Evolutionary conservation across 371 early-diverging fungal genomes (phyloP), one percentile per base, ranked within the genome.

Genomic region (Haplosporangium sp.): DNA sequence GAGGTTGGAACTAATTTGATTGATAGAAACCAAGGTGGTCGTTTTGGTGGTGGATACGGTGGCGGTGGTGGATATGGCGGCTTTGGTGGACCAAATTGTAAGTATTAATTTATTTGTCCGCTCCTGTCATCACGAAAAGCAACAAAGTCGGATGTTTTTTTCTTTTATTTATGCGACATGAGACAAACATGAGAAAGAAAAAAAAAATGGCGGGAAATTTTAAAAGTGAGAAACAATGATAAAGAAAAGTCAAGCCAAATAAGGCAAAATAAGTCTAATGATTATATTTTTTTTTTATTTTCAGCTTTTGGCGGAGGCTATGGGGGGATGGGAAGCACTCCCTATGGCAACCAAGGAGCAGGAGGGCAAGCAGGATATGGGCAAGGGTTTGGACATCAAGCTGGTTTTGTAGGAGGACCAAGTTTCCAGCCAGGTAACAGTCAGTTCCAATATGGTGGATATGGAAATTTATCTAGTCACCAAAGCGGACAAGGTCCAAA

Each of bases 61-160:
- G 69, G 72, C 37, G 76, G 76, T n/a, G 70, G 66, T 3, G 78
- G 78, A 40, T 77, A 69, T 27, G 78, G 78, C 42, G 78, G 73
- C 11, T 77, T 77, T 69, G 78, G 78, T 2, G 78, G 78, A 13
- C 78, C 73, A 1, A 77, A 70, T 60, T 61, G 78, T 77, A 72
- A 69, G 77, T 69, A 40, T 8, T 39, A 10, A 37, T 61, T 7
- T 52, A 10, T 37, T 42, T 37, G 38, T 34, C 37, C 38, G 10
- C 20, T 8, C 55, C 55, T 6, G 8, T 10, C 55, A 6, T 9
- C 27, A 8, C 34, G 55, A 55, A 8, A 20, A 55, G 27, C 27
- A 27, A 27, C 27, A 10, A 9, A 27, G 4, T 10, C n/a, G 1
- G 2, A 20, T 34, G 15, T 42, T 67, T 13, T 4, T 8, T 7